Percentiles rank a stretch among this genome's conserved stretches.
phyloP scores from a whole-genome alignment of 2,329 filamentous ascomycete genomes.

The Botryotinia convoluta region DNA sequence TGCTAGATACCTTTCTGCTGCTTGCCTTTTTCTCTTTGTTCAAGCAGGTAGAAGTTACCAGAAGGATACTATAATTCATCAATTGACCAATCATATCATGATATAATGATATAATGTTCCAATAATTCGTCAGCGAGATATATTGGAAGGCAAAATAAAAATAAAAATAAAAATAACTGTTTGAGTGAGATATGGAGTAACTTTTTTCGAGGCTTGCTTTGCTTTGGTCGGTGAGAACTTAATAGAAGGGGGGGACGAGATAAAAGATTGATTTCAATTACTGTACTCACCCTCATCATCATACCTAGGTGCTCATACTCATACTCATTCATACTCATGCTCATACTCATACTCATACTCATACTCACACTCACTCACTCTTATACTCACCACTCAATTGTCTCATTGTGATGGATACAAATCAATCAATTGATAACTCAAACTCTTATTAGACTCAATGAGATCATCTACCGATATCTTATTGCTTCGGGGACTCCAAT shows the following conservation, averaged over 20 bases:
- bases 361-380: neutral
- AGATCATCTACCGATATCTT: neutral
- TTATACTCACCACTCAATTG: neutral
- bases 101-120: neutral
- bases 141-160: neutral
- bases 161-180: neutral
- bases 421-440: neutral
- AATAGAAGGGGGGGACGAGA: neutral
- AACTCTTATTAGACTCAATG: neutral
- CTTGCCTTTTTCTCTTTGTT: neutral
- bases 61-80: neutral
- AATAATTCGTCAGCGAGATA: slow-evolving; percentile 11
- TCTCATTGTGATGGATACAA: neutral
- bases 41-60: neutral
- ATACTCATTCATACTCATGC: neutral
- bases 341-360: neutral
- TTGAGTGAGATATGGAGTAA: neutral
- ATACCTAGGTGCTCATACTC: neutral
- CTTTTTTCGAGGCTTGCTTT: neutral
- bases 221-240: neutral
- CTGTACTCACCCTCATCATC: neutral
- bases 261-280: slow-evolving; percentile 10
- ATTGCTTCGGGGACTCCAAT: neutral
- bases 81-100: slow-evolving; percentile 12
- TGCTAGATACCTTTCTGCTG: neutral